Base-by-base conservation (phyloP, 1,139 yeast genomes). In the Diutina catenulata region DNA sequence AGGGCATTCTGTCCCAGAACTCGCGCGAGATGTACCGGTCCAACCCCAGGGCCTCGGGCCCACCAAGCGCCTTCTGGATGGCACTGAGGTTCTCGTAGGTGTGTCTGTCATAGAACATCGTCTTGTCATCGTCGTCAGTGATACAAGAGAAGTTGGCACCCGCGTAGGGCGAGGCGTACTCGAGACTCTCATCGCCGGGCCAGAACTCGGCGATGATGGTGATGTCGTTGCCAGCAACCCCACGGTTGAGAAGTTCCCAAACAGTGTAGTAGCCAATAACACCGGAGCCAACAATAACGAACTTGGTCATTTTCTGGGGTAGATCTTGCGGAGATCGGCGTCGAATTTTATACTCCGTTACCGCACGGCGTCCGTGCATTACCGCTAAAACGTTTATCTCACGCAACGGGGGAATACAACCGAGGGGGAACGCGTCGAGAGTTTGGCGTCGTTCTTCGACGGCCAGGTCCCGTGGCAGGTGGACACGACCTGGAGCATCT, bases 81-180 rank as follows among this genome's bases (percentile, higher is more conserved):
- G 52, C 49, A 3, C 46, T 52, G 33, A 80, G 55, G 47, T 72
- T 64, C 23, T 59, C 50, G 51, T 75, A 80, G 2, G 84, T 75
- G 48, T 56, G 60, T 47, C 65, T 67, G 49, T 80, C 87, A 46
- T 61, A 74, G 10, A 52, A 53, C 39, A 77, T 49, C 1, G 78
- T 68, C 7, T 60, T 66, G 2, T 64, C 60, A 45, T 74, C 80
- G 43, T 68, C 66, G 1, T 76, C 80, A 0, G 82, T 68, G 40
- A 79, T 76, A 49, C 80, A 72, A 3, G 82, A 74, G 49, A 78
- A 76, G 53, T 75, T 74, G 2, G 81, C 84, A n/a, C 84, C 84
- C 1, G 88, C 88, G 69, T 80, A 79, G 1, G 93, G 93, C 1
- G 87, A 78, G 2, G 93, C 77, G 52, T 76, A 82, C 39, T 70